A percentile compares a stretch with the other conserved stretches of the same genome.
phyloP scores from a whole-genome alignment of 805 yeast genomes.

The Kurtzmaniella fragi region DNA sequence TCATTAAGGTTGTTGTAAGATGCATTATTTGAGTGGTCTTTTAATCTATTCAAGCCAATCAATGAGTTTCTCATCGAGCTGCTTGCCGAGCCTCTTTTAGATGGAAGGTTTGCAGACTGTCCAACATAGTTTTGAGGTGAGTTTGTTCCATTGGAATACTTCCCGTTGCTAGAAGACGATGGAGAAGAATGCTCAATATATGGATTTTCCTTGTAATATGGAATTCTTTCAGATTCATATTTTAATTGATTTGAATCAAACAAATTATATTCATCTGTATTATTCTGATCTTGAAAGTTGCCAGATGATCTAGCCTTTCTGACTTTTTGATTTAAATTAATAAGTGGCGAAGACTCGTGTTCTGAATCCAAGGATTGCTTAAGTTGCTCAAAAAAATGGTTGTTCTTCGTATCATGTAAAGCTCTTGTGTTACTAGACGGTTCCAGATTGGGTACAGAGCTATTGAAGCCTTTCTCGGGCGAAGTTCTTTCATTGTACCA shows the following conservation, averaged over 20 bases:
- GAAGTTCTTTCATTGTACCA: too few relatives aligned
- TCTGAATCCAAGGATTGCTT: too few relatives aligned
- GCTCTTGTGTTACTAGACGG: too few relatives aligned
- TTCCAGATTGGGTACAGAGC: too few relatives aligned
- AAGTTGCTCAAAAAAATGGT: too few relatives aligned
- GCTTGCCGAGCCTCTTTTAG: slow-evolving; percentile 14
- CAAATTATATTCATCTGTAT: neutral
- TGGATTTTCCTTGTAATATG: slow-evolving; percentile 18
- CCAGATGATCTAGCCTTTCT: slow-evolving; percentile 34
- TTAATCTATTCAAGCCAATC: slow-evolving; percentile 34
- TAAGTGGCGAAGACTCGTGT: too few relatives aligned
- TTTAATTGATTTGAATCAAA: slow-evolving; percentile 7
- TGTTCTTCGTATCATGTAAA: too few relatives aligned
- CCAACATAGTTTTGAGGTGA: neutral
- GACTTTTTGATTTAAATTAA: slow-evolving; percentile 4
- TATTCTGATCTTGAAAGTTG: slow-evolving; percentile 16
- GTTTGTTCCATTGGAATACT: neutral
- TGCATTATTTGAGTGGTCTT: slow-evolving; percentile 20
- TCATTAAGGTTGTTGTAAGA: slow-evolving; percentile 17
- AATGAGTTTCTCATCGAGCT: slow-evolving; percentile 29
- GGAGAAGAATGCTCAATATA: slow-evolving; percentile 14
- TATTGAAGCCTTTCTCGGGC: too few relatives aligned
- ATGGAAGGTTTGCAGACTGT: slow-evolving; percentile 19
- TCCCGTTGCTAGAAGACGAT: neutral
- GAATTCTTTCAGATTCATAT: slow-evolving; percentile 18